Percentiles rank a stretch among this genome's conserved stretches.
Evolutionary conservation across 1,139 yeast genomes (phyloP).

Genomic region (Candida glucosophila): DNA sequence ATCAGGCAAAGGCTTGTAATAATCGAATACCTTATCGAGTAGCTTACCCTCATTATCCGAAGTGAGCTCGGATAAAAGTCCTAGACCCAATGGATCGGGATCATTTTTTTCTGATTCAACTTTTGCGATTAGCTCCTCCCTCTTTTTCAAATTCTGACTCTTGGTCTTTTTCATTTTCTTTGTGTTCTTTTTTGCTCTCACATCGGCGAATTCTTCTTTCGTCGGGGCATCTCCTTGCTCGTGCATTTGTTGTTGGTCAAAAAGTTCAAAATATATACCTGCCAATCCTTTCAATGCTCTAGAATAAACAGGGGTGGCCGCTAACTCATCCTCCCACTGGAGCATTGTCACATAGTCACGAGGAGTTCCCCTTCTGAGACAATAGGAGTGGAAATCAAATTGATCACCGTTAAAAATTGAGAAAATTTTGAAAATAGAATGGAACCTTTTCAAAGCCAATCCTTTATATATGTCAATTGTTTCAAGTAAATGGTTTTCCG

Average conservation of each 20-base stretch:
- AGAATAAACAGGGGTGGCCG: slow-evolving; percentile 58
- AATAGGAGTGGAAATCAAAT: slow-evolving; percentile 88
- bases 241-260: slow-evolving; percentile 20
- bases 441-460: slow-evolving; percentile 71
- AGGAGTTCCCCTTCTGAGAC: slow-evolving; percentile 86
- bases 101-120: slow-evolving; percentile 40
- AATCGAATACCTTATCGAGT: slow-evolving; percentile 20
- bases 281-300: slow-evolving; percentile 65
- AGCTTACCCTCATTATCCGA: slow-evolving; percentile 16
- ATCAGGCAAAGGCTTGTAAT: slow-evolving; percentile 23
- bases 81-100: slow-evolving; percentile 41
- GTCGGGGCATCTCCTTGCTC: slow-evolving; percentile 22
- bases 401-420: slow-evolving; percentile 75
- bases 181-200: slow-evolving; percentile 9
- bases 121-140: slow-evolving; percentile 27
- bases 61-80: slow-evolving; percentile 20
- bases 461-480: slow-evolving; percentile 46
- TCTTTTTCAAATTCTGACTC: slow-evolving; percentile 30
- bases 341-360: slow-evolving; percentile 71
- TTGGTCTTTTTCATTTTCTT: slow-evolving; percentile 27
- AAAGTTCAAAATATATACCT: slow-evolving; percentile 44
- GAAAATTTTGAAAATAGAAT: slow-evolving; percentile 59
- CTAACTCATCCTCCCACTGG: slow-evolving; percentile 73
- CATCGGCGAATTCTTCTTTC: slow-evolving; percentile 10
- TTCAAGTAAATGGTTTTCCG: slow-evolving; percentile 24